Conservation (phyloP, 2,329 filamentous ascomycete genomes). For the Periconia digitata region DNA sequence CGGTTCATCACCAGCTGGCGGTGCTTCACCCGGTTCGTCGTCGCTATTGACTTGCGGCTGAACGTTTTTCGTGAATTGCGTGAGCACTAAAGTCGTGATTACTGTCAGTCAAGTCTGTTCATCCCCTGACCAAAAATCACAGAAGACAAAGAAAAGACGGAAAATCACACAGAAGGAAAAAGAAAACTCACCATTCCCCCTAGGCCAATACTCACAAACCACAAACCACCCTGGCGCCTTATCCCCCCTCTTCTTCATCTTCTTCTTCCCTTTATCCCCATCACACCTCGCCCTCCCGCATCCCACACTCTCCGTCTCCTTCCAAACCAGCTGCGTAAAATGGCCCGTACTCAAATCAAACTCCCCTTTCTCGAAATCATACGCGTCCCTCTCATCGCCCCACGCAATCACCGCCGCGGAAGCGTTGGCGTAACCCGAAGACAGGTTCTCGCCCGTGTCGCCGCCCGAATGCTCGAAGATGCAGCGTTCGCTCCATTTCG, state of each 20-base stretch:
- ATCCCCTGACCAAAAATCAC: not conserved
- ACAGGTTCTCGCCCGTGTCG: conserved; percentile 74
- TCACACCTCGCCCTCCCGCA: conserved; percentile 25
- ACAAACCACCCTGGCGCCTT: conserved; percentile 24
- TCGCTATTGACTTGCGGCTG: conserved; percentile 9
- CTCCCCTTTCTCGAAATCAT: conserved; percentile 59
- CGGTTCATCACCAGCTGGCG: not conserved
- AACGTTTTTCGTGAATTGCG: conserved; percentile 34
- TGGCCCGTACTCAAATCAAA: conserved; percentile 46
- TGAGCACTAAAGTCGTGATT: not conserved
- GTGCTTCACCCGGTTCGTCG: conserved; percentile 6
- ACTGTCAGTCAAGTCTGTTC: no score
- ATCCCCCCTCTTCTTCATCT: not conserved
- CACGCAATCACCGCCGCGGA: conserved; percentile 64
- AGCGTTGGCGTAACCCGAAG: conserved; percentile 64
- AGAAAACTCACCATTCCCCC: conserved; percentile 34
- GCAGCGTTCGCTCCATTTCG: conserved; percentile 51
- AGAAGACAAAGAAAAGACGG: not conserved
- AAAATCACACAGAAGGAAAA: not conserved
- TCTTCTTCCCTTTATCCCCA: conserved; percentile 11
- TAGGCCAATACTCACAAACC: conserved; percentile 44
- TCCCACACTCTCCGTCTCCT: conserved; percentile 18
- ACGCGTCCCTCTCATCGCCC: conserved; percentile 62
- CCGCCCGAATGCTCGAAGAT: conserved; percentile 61
- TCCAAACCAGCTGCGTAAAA: conserved; percentile 33